These are phyloP conservation scores for Graphium sp. DNA, from an alignment of 2,329 filamentous ascomycete genomes.

Conservation along the genomic window DNA sequence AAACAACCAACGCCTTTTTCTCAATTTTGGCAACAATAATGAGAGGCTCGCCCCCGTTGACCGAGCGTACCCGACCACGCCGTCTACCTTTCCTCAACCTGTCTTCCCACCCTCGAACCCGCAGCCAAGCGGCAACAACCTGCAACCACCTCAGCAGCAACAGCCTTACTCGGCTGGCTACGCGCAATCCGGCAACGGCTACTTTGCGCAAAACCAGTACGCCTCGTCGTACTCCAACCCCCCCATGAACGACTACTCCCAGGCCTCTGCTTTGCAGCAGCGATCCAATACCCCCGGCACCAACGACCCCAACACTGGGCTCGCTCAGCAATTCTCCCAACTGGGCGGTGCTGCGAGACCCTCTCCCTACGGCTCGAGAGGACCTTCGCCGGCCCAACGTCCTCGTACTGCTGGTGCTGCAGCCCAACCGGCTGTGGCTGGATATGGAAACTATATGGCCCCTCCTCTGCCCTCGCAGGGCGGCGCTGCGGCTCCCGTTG, in stretches of 20 bases:
- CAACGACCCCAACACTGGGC: constrained; percentile 76
- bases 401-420: constrained; percentile 68
- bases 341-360: constrained; percentile 56
- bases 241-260: constrained; percentile 30
- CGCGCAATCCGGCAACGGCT: constrained; percentile 3
- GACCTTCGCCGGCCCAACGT: constrained; percentile 49
- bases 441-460: constrained; percentile 49
- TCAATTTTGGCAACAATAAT: constrained; percentile 51
- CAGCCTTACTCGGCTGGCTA: constrained; percentile 14
- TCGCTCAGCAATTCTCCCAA: constrained; percentile 92
- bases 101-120: constrained; percentile 40
- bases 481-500: constrained; percentile 34
- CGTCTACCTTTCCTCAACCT: constrained; percentile 90
- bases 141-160: constrained; percentile 17
- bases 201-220: constrained; percentile 6
- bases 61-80: constrained; percentile 69
- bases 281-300: constrained; percentile 40
- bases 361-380: constrained; percentile 51
- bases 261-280: constrained; percentile 27
- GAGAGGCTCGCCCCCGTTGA: constrained; percentile 44
- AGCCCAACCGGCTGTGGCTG: constrained; percentile 40
- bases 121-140: constrained; percentile 5
- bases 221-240: constrained; percentile 23
- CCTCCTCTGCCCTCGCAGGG: constrained; percentile 48
- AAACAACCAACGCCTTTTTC: constrained; percentile 44